phyloP scores from a whole-genome alignment of 208 protist genomes.

The Naegleria lovaniensis region DNA sequence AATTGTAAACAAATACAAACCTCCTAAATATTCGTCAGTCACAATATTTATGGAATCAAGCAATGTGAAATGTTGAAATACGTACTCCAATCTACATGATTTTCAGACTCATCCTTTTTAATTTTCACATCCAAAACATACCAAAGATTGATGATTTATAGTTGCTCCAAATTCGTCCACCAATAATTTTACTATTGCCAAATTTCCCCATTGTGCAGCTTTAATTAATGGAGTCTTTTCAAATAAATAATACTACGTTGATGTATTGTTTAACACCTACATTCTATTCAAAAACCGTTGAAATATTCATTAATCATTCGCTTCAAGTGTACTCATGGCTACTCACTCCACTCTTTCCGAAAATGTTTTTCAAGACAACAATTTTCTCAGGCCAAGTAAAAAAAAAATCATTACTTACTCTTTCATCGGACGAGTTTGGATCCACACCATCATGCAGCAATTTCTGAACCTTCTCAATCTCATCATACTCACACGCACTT shows the following conservation, averaged over 20 bases:
- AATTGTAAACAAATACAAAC: neutral
- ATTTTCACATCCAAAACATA: neutral
- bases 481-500: neutral
- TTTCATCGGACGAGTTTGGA: neutral
- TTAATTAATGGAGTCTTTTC: constrained; percentile 2
- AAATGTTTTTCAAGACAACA: too few relatives aligned
- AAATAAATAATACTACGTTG: neutral
- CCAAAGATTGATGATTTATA: neutral
- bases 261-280: too few relatives aligned
- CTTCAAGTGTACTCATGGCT: too few relatives aligned
- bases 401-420: neutral
- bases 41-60: too few relatives aligned
- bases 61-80: neutral
- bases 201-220: neutral
- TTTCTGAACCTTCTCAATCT: neutral
- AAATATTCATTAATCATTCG: too few relatives aligned
- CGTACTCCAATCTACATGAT: neutral
- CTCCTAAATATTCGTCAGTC: too few relatives aligned
- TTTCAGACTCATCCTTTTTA: neutral
- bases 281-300: neutral
- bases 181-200: neutral
- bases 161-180: neutral
- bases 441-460: neutral
- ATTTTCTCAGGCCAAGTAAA: too few relatives aligned
- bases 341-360: neutral